These are phyloP conservation scores for Torrubiella hemipterigena DNA, from an alignment of 2,329 filamentous ascomycete species.

Conservation along the genomic window DNA sequence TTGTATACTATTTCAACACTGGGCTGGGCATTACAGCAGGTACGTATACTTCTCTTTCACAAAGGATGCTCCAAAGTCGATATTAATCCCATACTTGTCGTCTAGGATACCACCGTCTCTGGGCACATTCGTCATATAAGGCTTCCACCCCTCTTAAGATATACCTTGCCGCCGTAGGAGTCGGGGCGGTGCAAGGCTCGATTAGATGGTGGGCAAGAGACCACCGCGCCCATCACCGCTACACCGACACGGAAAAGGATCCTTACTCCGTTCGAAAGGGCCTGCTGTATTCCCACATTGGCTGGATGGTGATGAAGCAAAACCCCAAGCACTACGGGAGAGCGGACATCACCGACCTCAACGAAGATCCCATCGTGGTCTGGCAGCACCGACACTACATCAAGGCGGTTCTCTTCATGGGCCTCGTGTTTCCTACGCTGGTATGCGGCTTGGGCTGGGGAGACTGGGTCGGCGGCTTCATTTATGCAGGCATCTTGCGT, in stretches of 20 bases:
- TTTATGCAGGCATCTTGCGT: slow-evolving; percentile 67
- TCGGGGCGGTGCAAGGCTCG: slow-evolving; percentile 66
- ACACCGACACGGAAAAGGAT: slow-evolving; percentile 76
- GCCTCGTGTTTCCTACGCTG: slow-evolving; percentile 54
- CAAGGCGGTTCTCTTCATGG: slow-evolving; percentile 60
- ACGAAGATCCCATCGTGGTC: slow-evolving; percentile 64
- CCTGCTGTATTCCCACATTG: slow-evolving; percentile 56
- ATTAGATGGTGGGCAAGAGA: slow-evolving; percentile 72
- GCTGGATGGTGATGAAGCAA: slow-evolving; percentile 80
- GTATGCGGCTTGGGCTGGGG: slow-evolving; percentile 62
- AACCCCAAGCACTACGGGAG: slow-evolving; percentile 72
- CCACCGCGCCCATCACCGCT: slow-evolving; percentile 71
- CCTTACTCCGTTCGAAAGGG: slow-evolving; percentile 75
- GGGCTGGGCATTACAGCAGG: slow-evolving; percentile 62
- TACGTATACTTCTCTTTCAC: slow-evolving; percentile 19
- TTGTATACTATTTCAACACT: slow-evolving; percentile 66
- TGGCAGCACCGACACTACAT: slow-evolving; percentile 75
- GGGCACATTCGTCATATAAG: slow-evolving; percentile 69
- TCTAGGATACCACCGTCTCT: slow-evolving; percentile 48
- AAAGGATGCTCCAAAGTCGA: neutral
- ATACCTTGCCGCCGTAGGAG: slow-evolving; percentile 62
- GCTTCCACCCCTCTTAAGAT: slow-evolving; percentile 58
- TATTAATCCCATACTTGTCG: too few species aligned
- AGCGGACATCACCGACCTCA: slow-evolving; percentile 69
- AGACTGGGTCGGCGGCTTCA: slow-evolving; percentile 62